phyloP scores from a whole-genome alignment of 352 stramenopile genomes.

The Albugo candida region DNA sequence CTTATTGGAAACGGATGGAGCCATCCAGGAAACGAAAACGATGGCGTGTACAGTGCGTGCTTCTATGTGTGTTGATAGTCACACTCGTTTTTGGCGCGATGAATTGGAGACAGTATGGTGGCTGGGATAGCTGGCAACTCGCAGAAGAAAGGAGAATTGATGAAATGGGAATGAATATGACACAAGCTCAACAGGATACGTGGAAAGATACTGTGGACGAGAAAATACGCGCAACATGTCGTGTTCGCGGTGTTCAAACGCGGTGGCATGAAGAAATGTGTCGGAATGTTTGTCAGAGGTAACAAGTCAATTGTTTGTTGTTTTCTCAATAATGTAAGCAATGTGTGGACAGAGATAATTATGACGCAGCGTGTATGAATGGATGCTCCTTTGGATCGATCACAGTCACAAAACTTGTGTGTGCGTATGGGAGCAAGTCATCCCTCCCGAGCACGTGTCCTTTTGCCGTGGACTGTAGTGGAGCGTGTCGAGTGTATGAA shows the following conservation, averaged over 20 bases:
- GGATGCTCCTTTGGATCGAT: constrained; percentile 56
- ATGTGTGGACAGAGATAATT: constrained; percentile 16
- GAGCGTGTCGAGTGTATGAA: constrained; percentile 39
- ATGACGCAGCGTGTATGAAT: constrained; percentile 53
- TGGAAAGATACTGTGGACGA: background rate
- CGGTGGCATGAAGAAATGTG: constrained; percentile 59
- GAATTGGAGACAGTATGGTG: too few species aligned
- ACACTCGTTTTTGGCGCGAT: background rate
- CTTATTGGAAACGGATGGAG: constrained; percentile 66
- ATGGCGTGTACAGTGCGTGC: background rate
- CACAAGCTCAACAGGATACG: background rate
- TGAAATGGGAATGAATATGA: background rate
- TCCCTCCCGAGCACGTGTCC: constrained; percentile 19
- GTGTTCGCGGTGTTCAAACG: constrained; percentile 37
- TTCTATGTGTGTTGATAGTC: background rate
- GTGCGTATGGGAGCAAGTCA: constrained; percentile 16
- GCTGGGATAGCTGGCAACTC: background rate
- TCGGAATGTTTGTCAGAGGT: constrained; percentile 35
- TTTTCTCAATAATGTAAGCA: background rate
- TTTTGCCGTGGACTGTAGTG: constrained; percentile 27
- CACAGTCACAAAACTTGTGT: constrained; percentile 43
- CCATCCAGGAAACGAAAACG: constrained; percentile 11
- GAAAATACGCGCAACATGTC: constrained; percentile 23
- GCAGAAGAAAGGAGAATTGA: background rate
- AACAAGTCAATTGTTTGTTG: background rate